Evolutionary conservation across 2,329 filamentous ascomycete species (phyloP), one percentile per base, ranked within the genome.

Genomic region (Trichoderma breve): DNA sequence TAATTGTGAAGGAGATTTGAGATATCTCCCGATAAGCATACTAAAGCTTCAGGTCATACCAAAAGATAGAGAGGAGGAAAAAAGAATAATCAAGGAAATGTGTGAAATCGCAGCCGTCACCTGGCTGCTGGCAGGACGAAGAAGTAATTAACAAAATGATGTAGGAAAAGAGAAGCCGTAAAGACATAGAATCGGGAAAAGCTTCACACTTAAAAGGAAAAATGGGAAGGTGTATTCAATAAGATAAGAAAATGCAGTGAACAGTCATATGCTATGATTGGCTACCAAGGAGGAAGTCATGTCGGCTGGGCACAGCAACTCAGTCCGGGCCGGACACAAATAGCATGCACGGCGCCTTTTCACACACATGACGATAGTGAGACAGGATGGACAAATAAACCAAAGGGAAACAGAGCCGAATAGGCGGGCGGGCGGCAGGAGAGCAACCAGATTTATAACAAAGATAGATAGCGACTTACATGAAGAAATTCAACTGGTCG

Each of bases 391-490:
- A 15, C 21, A 21, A 12, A 53, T 70, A 30, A 47, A 60, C 18
- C 28, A 24, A 62, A 32, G 43, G 30, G 6, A 30, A 21, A 57
- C 24, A 43, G 47, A 64, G 21, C 32, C 58, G 51, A 64, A 15
- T 26, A 14, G 47, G 34, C 32, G 28, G 30, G 21, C 24, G 36
- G 47, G 57, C 43, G 18, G 28, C n/a, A 24, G 24, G 26, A 55
- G 64, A 32, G 57, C 28, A 57, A 36, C 24, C 9, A 61, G 26
- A 43, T 28, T 57, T 39, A 58, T 62, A 62, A 43, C 39, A 15
- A 65, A 61, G 12, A 63, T 21, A 57, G 58, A 66, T 24, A 18
- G 15, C 58, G 65, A 72, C 71, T 72, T 72, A 72, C 71, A 72
- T 63, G 57, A 69, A 36, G 34, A 58, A 62, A 39, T 65, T 26